phyloP scores from a whole-genome alignment of 352 stramenopile species.

The Elongisporangium undulatum region DNA sequence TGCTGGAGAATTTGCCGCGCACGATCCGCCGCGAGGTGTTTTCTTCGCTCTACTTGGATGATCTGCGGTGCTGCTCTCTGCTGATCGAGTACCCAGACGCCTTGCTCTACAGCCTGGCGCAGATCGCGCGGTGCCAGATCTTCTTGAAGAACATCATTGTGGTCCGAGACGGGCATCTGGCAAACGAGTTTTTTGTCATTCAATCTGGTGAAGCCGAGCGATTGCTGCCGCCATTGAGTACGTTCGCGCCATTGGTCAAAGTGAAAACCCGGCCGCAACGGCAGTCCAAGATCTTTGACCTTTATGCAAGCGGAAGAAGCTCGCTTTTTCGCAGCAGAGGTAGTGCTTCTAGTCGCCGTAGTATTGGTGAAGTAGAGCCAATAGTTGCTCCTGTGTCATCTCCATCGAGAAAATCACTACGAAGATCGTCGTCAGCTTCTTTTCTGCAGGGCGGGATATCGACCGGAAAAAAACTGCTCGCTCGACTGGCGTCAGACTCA shows the following conservation, averaged over 20 bases:
- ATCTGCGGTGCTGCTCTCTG: conserved; percentile 27
- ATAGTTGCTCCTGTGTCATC: background rate
- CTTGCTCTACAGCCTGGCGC: conserved; percentile 1
- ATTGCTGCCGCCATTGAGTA: conserved; percentile 27
- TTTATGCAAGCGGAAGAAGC: background rate
- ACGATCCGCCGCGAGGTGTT: conserved; percentile 32
- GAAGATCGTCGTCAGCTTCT: background rate
- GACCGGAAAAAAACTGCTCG: background rate
- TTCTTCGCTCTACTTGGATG: conserved; percentile 26
- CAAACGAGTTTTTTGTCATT: conserved; percentile 53
- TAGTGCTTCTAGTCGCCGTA: background rate
- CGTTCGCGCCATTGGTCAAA: background rate
- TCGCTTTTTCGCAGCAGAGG: background rate
- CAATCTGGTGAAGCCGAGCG: conserved; percentile 57
- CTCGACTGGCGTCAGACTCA: background rate
- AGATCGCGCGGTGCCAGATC: conserved; percentile 44
- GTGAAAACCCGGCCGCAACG: background rate
- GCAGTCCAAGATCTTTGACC: background rate
- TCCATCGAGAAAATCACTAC: background rate
- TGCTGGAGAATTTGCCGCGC: conserved; percentile 40
- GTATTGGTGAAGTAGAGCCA: background rate
- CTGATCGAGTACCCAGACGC: conserved; percentile 13
- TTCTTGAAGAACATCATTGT: conserved; percentile 57
- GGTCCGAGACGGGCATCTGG: conserved; percentile 45
- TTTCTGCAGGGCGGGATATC: background rate